Conservation (phyloP, 805 yeast genomes). For the Isabelozyma pseudorhagii region DNA sequence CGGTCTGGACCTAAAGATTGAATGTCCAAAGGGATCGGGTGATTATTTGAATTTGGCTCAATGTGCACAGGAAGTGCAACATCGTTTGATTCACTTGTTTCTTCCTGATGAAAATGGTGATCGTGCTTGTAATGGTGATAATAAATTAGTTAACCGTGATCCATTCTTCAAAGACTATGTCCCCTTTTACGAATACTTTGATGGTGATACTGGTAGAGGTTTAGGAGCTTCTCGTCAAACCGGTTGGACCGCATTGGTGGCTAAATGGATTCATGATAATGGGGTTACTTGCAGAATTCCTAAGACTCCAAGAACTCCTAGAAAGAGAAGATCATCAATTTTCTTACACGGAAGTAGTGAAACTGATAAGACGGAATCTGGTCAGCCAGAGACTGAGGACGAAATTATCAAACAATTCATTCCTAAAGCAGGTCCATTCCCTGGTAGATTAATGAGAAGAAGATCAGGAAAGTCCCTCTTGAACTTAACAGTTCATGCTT, state of each 20-base stretch:
- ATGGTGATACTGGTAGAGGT: slow-evolving; percentile 93
- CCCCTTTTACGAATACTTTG: slow-evolving; percentile 84
- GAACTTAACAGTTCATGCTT: slow-evolving; percentile 61
- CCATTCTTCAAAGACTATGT: slow-evolving; percentile 71
- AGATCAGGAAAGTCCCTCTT: slow-evolving; percentile 72
- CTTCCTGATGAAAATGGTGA: slow-evolving; percentile 61
- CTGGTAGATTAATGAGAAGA: slow-evolving; percentile 58
- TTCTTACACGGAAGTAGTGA: slow-evolving; percentile 13
- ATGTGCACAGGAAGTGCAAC: slow-evolving; percentile 88
- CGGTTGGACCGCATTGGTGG: slow-evolving; percentile 95
- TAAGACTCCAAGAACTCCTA: slow-evolving; percentile 36
- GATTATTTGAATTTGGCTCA: slow-evolving; percentile 73
- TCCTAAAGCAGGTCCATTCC: slow-evolving; percentile 47
- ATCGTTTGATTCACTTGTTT: slow-evolving; percentile 76
- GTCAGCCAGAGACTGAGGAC: slow-evolving; percentile 15
- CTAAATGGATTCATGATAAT: slow-evolving; percentile 86
- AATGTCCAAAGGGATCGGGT: slow-evolving; percentile 86
- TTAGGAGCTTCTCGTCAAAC: slow-evolving; percentile 91
- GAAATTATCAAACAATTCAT: slow-evolving; percentile 40
- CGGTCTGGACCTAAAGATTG: slow-evolving; percentile 81
- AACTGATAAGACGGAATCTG: slow-evolving; percentile 12
- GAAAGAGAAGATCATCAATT: slow-evolving; percentile 23
- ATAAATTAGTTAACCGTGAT: slow-evolving; percentile 51
- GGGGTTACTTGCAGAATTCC: slow-evolving; percentile 66
- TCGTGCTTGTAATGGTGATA: slow-evolving; percentile 79